Base-by-base conservation (phyloP, 495 filamentous ascomycete species). In the Podospora conica region DNA sequence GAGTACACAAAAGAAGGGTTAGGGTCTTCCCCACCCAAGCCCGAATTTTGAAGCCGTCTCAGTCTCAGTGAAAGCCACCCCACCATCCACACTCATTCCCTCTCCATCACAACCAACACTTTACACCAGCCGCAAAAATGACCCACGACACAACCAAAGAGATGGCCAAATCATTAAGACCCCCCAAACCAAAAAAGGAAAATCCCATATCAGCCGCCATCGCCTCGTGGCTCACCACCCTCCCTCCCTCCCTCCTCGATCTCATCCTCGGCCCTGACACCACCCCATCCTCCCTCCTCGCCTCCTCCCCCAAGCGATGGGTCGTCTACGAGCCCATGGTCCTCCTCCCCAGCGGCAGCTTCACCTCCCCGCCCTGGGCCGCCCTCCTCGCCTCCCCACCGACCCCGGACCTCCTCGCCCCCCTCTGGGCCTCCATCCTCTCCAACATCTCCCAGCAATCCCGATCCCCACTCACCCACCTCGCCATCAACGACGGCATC, bases 401-500 rank as follows among this genome's bases (percentile, higher is more conserved):
- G 68, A 3, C 62, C 0, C 27, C 57, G 1, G 54, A 67, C 0
- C 62, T 68, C 18, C 53, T 24, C 1, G 15, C 70, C 1, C 57
- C 74, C 2, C 77, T 87, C 20, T 86, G 83, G 83, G 20, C 18
- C 1, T 33, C 73, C 20, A 76, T 80, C 53, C 78, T 96, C 3
- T 81, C 80, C 24, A 67, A 70, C 6, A 78, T 83, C 3, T 80
- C 89, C 18, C 67, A 66, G 7, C 72, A 82, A 0, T 15, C 53
- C 10, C 76, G 74, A 9, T 78, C 66, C 1, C 33, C 53, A 0
- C 68, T 88, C 8, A 91, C 89, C 0, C 89, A 92, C 69, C 78
- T 93, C 10, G 91, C 91, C 15, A 77, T 90, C 54, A 93, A 91
- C 71, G 85, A 86, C 33, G 88, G 88, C 0, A 93, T 96, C 24